phyloP scores from a whole-genome alignment of 345 rosid species.

The Psidium friedrichsthalianum region DNA sequence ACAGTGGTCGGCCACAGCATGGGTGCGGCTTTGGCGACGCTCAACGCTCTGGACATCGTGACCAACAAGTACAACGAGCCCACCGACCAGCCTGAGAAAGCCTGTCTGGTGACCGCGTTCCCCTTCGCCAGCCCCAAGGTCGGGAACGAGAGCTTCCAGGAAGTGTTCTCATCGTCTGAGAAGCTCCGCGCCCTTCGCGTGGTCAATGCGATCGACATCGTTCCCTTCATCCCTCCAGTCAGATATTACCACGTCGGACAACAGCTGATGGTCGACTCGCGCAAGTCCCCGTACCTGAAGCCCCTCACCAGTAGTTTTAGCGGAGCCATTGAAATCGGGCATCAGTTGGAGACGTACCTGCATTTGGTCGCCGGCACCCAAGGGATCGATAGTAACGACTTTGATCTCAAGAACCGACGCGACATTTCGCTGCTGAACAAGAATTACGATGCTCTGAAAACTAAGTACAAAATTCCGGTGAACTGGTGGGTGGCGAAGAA shows the following conservation, averaged over 20 bases:
- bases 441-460: constrained; percentile 26
- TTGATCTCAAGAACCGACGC: constrained; percentile 32
- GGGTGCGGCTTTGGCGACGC: constrained; percentile 50
- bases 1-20: constrained; percentile 48
- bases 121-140: constrained; percentile 57
- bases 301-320: not conserved
- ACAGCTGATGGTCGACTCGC: constrained; percentile 47
- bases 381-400: constrained; percentile 29
- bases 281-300: constrained; percentile 44
- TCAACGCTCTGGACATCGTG: constrained; percentile 49
- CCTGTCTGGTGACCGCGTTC: constrained; percentile 40
- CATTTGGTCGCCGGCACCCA: constrained; percentile 73
- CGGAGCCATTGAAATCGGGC: constrained; percentile 21
- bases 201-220: constrained; percentile 37
- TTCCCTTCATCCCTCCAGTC: constrained; percentile 48
- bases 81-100: constrained; percentile 4
- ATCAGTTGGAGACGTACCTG: constrained; percentile 43
- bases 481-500: constrained; percentile 43
- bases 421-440: constrained; percentile 47
- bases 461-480: constrained; percentile 19
- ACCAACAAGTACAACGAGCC: constrained; percentile 36
- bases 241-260: constrained; percentile 53
- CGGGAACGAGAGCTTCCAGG: constrained; percentile 32
- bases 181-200: constrained; percentile 39
- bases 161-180: constrained; percentile 17